A percentile compares a stretch with the other conserved stretches of the same genome.
phyloP scores from a whole-genome alignment of 208 protist genomes.

The Trypanosoma melophagium region DNA sequence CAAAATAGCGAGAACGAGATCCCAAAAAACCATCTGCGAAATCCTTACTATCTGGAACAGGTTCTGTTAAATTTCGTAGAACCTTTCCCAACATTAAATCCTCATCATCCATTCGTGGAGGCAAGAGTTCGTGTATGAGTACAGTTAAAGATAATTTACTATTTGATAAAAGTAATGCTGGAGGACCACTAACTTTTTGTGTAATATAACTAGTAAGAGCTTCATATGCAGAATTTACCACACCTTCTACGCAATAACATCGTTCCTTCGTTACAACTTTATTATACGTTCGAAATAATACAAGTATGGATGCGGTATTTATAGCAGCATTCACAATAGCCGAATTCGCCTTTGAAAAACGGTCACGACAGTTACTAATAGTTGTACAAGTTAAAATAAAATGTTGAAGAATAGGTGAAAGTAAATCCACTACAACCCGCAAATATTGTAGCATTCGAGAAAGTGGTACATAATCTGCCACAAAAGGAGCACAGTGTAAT shows the following conservation, averaged over 20 bases:
- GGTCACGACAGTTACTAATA: conserved; percentile 52
- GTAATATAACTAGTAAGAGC: conserved; percentile 41
- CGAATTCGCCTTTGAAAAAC: conserved; percentile 74
- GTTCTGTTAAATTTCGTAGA: conserved; percentile 43
- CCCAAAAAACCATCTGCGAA: conserved; percentile 53
- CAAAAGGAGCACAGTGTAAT: conserved; percentile 64
- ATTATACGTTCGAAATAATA: conserved; percentile 65
- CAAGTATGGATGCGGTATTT: conserved; percentile 54
- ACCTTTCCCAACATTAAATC: conserved; percentile 57
- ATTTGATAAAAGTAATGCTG: conserved; percentile 34
- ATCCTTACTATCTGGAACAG: conserved; percentile 74
- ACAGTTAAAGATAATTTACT: conserved; percentile 3
- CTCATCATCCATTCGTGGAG: conserved; percentile 27
- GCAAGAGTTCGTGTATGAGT: conserved; percentile 37
- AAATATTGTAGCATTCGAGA: conserved; percentile 52
- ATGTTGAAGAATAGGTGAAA: conserved; percentile 82
- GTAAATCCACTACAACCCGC: conserved; percentile 76
- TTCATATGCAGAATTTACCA: conserved; percentile 50
- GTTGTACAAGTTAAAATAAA: conserved; percentile 75
- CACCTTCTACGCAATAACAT: conserved; percentile 36
- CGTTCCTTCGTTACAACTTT: background rate
- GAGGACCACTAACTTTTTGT: conserved; percentile 51
- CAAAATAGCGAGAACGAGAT: conserved; percentile 64
- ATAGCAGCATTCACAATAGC: conserved; percentile 78
- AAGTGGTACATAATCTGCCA: conserved; percentile 70